Base-by-base conservation (phyloP, 768 basidiomycete genomes). In the Boletus rubroflammeus region DNA sequence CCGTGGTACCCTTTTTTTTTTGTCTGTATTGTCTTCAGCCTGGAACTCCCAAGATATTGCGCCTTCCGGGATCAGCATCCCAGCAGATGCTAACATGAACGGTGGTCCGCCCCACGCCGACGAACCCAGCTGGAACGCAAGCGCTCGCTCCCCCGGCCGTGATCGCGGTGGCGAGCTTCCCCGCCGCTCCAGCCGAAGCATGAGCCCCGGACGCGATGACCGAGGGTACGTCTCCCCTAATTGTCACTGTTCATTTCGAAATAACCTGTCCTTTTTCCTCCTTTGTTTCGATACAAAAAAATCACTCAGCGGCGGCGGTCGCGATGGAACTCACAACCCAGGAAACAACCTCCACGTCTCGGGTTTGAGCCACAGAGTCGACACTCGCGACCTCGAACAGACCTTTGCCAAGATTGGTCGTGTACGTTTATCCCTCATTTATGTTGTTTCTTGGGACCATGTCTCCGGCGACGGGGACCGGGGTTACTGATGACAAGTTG, bases 401-500 rank as follows among this genome's bases (percentile, higher is more conserved):
- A 83, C 84, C 8, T 99, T 99, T 69, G 78, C 83, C 56, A 95
- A 94, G 73, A 82, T 86, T 72, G 97, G 97, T 52, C 79, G 86
- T 63, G 92, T 92, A 62, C 57, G 85, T 78, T 15, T 21, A 3
- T 15, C 21, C 6, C 25, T 29, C 4, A 1, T 55, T 32, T 41
- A 2, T 23, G 3, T 32, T 32, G 1, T 5, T 42, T 46, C 7
- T 7, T 41, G 23, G 13, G 26, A n/a, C 34, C 50, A 17, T 21
- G 2, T 26, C 50, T 25, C 26, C 36, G 23, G 45, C 7, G 26
- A 40, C 38, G 52, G 32, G 19, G n/a, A 32, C 34, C 15, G 13
- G 29, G 50, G 23, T 13, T 49, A 15, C 50, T 65, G 44, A 66
- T 19, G 19, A 41, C 29, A n/a, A 15, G 21, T 23, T 13, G 17